phyloP scores from a whole-genome alignment of 768 basidiomycete species.

The Epithele typhae region DNA sequence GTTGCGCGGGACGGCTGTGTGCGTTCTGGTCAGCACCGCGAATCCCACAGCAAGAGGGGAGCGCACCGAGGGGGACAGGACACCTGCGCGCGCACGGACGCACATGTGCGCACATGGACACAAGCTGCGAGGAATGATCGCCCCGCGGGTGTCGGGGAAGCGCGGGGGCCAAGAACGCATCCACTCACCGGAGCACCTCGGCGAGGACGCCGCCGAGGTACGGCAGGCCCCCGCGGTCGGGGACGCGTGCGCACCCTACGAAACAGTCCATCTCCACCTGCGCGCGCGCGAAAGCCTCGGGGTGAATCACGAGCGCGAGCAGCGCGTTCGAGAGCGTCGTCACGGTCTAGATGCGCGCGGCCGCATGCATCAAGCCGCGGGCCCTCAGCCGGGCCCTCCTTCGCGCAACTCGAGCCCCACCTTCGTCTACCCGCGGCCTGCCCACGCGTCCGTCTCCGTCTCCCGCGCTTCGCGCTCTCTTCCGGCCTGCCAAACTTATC shows the following conservation, averaged over 20 bases:
- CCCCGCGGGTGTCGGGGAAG: too few relatives aligned
- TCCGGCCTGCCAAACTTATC: too few relatives aligned
- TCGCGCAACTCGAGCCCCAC: too few relatives aligned
- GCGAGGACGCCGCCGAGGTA: constrained; percentile 36
- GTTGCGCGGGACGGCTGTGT: constrained; percentile 21
- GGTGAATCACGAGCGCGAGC: constrained; percentile 36
- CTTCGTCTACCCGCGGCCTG: too few relatives aligned
- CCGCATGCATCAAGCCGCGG: too few relatives aligned
- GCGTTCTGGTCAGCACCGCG: not conserved
- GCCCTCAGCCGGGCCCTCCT: too few relatives aligned
- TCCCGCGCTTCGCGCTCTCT: too few relatives aligned
- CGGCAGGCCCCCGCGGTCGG: constrained; percentile 34
- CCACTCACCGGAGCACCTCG: constrained; percentile 28
- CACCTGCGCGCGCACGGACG: constrained; percentile 15
- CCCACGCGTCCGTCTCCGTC: too few relatives aligned
- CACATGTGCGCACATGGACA: too few relatives aligned
- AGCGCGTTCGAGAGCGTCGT: constrained; percentile 39
- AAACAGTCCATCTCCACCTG: constrained; percentile 42
- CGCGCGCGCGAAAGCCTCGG: constrained; percentile 34
- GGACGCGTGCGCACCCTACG: constrained; percentile 36
- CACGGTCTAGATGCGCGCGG: too few relatives aligned
- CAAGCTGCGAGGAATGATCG: too few relatives aligned
- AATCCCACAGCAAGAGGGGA: too few relatives aligned
- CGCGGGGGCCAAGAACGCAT: not conserved
- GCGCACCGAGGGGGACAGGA: constrained; percentile 17